Base-by-base conservation (phyloP, 495 filamentous ascomycete species). In the Aspergillus indologenus region DNA sequence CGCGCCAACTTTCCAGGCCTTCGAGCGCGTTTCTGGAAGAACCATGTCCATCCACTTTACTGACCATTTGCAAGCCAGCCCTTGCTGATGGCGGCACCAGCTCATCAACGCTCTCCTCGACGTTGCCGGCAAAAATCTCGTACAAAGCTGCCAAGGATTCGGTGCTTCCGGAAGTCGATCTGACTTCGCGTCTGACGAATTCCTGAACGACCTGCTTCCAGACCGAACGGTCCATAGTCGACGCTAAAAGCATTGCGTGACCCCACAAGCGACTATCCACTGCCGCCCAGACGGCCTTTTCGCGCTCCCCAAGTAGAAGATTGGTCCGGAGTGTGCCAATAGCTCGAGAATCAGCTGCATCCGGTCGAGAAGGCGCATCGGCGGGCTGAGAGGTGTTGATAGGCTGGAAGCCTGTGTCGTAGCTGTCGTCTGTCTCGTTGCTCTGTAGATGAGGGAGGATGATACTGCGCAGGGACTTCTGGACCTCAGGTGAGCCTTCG, bases 251-350 rank as follows among this genome's bases (percentile, higher is more conserved):
- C 80, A 99, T 87, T 9, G 95, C 95, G 73, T 99, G 95, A 12
- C 89, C 93, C 95, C 95, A 99, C 4, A 98, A 76, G 42, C 91
- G 85, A 68, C 89, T 88, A 67, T 99, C 95, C n/a, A 90, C 92
- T 7, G 95, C 95, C 57, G 85, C 78, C 94, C 94, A 98, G 12
- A 96, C 87, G 2, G 95, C 95, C 65, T 92, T 91, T 65, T 96
- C 92, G 12, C 89, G 82, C 29, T 99, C 89, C 14, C 95, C 94
- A 40, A 79, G 72, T 6, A 96, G 74, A 21, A 99, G 81, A 61
- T 84, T 74, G 23, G 78, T 84, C 11, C 90, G 85, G 49, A 99
- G 79, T 31, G 80, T 78, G 56, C 89, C 84, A 11, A 94, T 68
- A 15, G 86, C 83, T 3, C 82, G 75, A 18, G 85, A 77, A 69